Evolutionary conservation across 2,329 filamentous ascomycete genomes (phyloP), one percentile per base, ranked within the genome.

Genomic region (Daldinia sp.): DNA sequence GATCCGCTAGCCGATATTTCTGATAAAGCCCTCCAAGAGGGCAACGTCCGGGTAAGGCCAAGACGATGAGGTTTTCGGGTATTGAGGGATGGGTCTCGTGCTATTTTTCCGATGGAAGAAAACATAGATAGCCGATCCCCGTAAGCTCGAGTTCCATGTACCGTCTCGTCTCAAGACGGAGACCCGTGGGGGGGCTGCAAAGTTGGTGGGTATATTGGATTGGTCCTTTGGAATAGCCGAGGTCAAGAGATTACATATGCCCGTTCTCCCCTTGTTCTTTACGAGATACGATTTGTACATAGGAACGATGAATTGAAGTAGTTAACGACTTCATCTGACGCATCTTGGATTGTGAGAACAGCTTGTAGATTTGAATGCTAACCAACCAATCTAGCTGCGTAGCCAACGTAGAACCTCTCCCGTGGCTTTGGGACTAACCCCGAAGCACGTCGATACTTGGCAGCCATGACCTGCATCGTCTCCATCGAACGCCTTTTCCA

Each of bases 1-100:
- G 68, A 70, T 21, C 70, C 70, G 10, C 63, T 72, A 15, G 68
- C 64, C 19, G 48, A 63, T 3, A 50, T 72, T 19, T 62, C 69
- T 6, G 66, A 70, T 27, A 67, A 68, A 41, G 67, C 67, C 7
- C 54, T 71, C 9, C 59, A 60, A 32, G 58, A 64, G 10, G 69
- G 68, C 19, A 67, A 63, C 10, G 48, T 72, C 11, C 61, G 58
- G 43, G 23, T 69, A 23, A 66, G 72, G 74, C 56, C 63, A 57
- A 48, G 15, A 51, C 21, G 49, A 39, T 11, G 30, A 54, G 32
- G 17, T 41, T 55, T 49, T 50, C 15, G 54, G 51, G 51, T 17
- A 37, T 17, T 48, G 34, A 45, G 27, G 51, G 59, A 45, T n/a
- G 39, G 49, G 23, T 37, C 35, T 41, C 17, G 58, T 55, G 45